phyloP scores from a whole-genome alignment of 2,329 filamentous ascomycete species.

The Dryadomyces quercus-mongolicae region DNA sequence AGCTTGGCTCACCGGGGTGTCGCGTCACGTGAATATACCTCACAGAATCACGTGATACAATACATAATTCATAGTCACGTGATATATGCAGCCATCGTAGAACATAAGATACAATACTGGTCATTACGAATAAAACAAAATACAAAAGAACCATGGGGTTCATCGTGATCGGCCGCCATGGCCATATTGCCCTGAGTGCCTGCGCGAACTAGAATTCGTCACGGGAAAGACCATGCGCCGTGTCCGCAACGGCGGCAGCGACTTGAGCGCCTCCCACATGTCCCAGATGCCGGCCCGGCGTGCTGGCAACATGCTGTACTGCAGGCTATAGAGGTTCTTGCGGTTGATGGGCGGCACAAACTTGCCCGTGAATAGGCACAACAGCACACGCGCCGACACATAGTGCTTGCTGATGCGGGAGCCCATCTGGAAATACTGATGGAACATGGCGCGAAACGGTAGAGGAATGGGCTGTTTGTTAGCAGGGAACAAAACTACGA shows the following conservation, averaged over 20 bases:
- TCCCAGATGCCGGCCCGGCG: constrained; percentile 68
- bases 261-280: constrained; percentile 66
- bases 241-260: constrained; percentile 30
- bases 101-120: too few species aligned
- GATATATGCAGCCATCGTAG: too few species aligned
- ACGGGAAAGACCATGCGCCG: constrained; percentile 24
- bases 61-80: too few species aligned
- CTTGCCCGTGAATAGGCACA: constrained; percentile 78
- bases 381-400: constrained; percentile 73
- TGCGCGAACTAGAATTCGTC: constrained; percentile 8
- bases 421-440: constrained; percentile 93
- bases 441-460: constrained; percentile 85
- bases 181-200: background rate
- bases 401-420: constrained; percentile 92
- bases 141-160: too few species aligned
- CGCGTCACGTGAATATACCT: too few species aligned
- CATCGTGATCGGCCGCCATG: too few species aligned
- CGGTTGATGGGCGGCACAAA: constrained; percentile 93
- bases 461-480: constrained; percentile 65
- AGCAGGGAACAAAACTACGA: background rate
- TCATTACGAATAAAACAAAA: too few species aligned
- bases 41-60: too few species aligned
- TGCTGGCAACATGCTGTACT: constrained; percentile 95
- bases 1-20: too few species aligned
- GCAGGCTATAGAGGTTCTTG: constrained; percentile 86